phyloP scores from a whole-genome alignment of 1,284 basidiomycete species.

The Ceratobasidium sp. region DNA sequence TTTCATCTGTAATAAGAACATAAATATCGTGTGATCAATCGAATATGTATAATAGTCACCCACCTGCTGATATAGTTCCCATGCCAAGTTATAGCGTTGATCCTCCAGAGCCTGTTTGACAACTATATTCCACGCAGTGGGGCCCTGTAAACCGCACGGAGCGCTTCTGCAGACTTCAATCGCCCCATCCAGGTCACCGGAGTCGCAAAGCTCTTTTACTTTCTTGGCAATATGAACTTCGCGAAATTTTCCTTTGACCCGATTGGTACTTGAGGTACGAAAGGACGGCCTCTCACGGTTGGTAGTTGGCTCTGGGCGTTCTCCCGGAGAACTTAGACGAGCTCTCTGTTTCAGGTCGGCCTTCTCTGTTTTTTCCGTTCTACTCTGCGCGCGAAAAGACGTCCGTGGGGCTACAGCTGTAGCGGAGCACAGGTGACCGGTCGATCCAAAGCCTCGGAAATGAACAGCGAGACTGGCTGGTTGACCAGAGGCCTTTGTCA shows the following conservation, averaged over 20 bases:
- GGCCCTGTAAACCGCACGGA: conserved; percentile 72
- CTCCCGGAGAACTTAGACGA: not conserved
- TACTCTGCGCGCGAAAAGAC: too few species aligned
- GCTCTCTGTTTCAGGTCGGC: not conserved
- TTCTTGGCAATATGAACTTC: conserved; percentile 54
- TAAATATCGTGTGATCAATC: not conserved
- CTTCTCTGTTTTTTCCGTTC: too few species aligned
- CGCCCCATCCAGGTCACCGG: conserved; percentile 63
- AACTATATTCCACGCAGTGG: conserved; percentile 74
- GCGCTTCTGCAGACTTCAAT: conserved; percentile 64
- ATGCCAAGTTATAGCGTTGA: conserved; percentile 62
- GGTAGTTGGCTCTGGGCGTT: not conserved
- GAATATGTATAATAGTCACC: not conserved
- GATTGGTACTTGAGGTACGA: too few species aligned
- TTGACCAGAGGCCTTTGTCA: not conserved
- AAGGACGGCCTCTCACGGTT: too few species aligned
- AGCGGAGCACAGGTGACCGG: too few species aligned
- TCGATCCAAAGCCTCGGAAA: not conserved
- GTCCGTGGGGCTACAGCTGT: too few species aligned
- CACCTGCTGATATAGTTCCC: conserved; percentile 46
- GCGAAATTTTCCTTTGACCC: not conserved
- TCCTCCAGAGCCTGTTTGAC: conserved; percentile 65
- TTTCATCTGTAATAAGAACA: conserved; percentile 66
- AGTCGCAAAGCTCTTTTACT: conserved; percentile 61
- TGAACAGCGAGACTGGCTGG: not conserved